Evolutionary conservation across 345 rosid species (phyloP).

Genomic region (Citrus maxima): DNA sequence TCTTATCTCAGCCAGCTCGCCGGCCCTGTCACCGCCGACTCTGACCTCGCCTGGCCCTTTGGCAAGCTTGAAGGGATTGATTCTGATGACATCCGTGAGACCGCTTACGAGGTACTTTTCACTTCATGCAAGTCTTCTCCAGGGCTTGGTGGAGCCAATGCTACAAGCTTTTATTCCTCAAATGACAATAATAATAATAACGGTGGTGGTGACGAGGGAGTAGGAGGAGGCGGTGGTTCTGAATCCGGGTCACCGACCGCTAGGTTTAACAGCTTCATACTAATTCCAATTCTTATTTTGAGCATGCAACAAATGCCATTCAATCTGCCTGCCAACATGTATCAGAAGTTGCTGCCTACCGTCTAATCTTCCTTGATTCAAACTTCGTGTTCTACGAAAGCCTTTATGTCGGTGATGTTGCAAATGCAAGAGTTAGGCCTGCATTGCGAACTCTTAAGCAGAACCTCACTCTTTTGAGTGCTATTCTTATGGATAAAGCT

Average conservation of each 20-base stretch:
- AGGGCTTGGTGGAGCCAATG: slow-evolving; percentile 70
- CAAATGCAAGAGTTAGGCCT: slow-evolving; percentile 52
- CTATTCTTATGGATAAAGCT: slow-evolving; percentile 66
- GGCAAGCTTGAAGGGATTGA: slow-evolving; percentile 53
- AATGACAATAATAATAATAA: slow-evolving; percentile 29
- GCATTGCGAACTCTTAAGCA: slow-evolving; percentile 67
- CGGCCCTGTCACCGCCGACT: slow-evolving; percentile 24
- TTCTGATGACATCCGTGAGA: slow-evolving; percentile 65
- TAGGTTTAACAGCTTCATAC: slow-evolving; percentile 26
- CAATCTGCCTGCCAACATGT: slow-evolving; percentile 75
- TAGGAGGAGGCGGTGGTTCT: background rate
- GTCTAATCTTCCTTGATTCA: slow-evolving; percentile 74
- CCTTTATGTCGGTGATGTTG: slow-evolving; percentile 62
- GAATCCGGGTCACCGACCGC: slow-evolving; percentile 23
- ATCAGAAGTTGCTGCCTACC: slow-evolving; percentile 85
- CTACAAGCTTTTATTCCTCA: slow-evolving; percentile 56
- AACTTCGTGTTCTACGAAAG: slow-evolving; percentile 64
- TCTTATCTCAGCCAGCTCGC: slow-evolving; percentile 38
- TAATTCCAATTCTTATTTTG: slow-evolving; percentile 52
- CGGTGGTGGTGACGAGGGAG: slow-evolving; percentile 24
- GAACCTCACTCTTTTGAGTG: slow-evolving; percentile 62
- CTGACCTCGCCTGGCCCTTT: slow-evolving; percentile 75
- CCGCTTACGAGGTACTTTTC: slow-evolving; percentile 87
- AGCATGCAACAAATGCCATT: slow-evolving; percentile 44
- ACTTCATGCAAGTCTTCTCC: slow-evolving; percentile 83